Percentiles rank a stretch among this genome's conserved stretches.
Conservation (phyloP, 495 filamentous ascomycete species). For the Penicillium dipodomyicola region DNA sequence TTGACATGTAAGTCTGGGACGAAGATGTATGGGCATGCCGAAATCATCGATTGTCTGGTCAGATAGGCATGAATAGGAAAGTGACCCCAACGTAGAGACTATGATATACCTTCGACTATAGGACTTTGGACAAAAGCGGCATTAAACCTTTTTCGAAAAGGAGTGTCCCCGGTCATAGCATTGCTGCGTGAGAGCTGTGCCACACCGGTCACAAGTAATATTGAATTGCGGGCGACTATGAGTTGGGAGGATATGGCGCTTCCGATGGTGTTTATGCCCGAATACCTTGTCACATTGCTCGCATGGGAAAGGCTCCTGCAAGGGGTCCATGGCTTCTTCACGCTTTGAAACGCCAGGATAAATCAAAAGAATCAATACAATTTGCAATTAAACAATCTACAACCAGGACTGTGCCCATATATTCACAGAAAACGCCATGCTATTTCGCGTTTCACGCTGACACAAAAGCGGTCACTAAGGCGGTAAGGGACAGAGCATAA, state of each 20-base stretch:
- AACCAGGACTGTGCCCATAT: not conserved
- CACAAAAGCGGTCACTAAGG: not conserved
- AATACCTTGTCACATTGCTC: constrained; percentile 9
- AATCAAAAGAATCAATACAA: not conserved
- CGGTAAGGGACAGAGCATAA: not conserved
- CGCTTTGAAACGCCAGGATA: not conserved
- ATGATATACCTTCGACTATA: constrained; percentile 1
- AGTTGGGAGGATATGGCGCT: not conserved
- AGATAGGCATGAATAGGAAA: not conserved
- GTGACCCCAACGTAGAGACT: not conserved
- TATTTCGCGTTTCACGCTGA: not conserved
- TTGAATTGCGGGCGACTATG: not conserved
- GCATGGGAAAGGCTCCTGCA: not conserved
- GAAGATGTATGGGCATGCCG: not conserved
- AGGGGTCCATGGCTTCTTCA: not conserved
- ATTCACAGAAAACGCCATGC: not conserved
- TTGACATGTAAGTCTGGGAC: not conserved
- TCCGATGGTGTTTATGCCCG: too few species aligned
- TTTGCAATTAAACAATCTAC: not conserved
- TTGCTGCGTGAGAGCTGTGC: not conserved
- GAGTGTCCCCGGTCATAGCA: constrained; percentile 6
- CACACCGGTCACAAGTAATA: constrained; percentile 4
- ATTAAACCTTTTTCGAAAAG: not conserved
- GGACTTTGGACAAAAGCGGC: constrained; percentile 1
- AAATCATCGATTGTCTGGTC: not conserved